These are phyloP conservation scores for Daedaleopsis nitida DNA, from an alignment of 768 basidiomycete species.

Conservation along the genomic window DNA sequence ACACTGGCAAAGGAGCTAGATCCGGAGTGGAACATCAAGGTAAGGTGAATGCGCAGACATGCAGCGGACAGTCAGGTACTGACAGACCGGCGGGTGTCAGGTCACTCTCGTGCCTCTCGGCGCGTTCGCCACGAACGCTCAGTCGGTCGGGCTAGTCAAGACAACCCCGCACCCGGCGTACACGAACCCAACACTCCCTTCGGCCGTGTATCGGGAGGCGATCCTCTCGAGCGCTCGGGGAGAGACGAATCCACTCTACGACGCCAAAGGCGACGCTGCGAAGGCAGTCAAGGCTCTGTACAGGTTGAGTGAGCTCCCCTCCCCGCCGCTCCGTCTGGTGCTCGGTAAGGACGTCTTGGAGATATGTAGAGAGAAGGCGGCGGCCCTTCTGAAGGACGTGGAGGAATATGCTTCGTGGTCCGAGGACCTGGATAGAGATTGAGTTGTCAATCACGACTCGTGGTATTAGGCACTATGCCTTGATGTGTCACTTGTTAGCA, in stretches of 20 bases:
- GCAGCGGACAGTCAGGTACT: too few relatives aligned
- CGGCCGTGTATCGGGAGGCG: neutral
- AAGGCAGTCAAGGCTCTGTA: conserved; percentile 26
- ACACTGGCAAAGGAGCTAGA: conserved; percentile 42
- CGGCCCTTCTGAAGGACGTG: conserved; percentile 7
- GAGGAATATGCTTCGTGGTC: conserved; percentile 24
- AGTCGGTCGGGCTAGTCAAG: neutral
- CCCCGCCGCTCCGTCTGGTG: conserved; percentile 23
- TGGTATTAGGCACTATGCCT: neutral
- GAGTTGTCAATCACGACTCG: neutral
- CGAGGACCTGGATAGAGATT: neutral
- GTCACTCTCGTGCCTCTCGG: conserved; percentile 25
- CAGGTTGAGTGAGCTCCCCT: conserved; percentile 15
- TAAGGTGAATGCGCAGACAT: conserved; percentile 35
- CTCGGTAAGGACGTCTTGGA: conserved; percentile 22
- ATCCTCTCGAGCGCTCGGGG: neutral
- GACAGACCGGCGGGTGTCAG: conserved; percentile 4
- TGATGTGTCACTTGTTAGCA: too few relatives aligned
- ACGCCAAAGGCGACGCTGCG: conserved; percentile 12
- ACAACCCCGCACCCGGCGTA: conserved; percentile 19
- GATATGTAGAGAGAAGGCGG: neutral
- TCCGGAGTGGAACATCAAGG: conserved; percentile 51
- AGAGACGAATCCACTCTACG: neutral
- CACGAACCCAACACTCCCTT: conserved; percentile 5
- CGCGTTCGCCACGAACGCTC: conserved; percentile 16